phyloP scores from a whole-genome alignment of 1,284 basidiomycete genomes.

The Lignosus rhinocerotis region DNA sequence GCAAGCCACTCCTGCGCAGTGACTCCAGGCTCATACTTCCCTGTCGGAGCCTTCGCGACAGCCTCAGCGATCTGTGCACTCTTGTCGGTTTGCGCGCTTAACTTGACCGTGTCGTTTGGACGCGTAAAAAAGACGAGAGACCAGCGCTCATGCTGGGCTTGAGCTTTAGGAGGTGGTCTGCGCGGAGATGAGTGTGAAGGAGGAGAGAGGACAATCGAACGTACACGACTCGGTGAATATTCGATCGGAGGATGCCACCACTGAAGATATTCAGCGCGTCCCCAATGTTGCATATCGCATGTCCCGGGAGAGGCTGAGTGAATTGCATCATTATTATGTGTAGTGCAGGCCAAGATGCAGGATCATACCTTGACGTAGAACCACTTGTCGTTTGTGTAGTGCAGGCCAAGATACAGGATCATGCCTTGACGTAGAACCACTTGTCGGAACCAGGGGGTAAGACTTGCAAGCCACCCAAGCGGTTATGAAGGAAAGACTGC shows the following conservation, averaged over 20 bases:
- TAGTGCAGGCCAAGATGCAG: too few relatives aligned
- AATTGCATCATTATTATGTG: background rate
- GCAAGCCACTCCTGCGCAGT: conserved; percentile 31
- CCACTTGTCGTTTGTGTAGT: conserved; percentile 42
- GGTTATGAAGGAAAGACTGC: conserved; percentile 66
- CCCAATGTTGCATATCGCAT: conserved; percentile 39
- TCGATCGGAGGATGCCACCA: conserved; percentile 28
- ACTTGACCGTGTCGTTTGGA: conserved; percentile 32
- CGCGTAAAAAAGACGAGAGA: conserved; percentile 40
- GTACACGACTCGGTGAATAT: conserved; percentile 38
- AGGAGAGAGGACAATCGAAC: conserved; percentile 3
- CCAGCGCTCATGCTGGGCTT: conserved; percentile 33
- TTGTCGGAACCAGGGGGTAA: conserved; percentile 57
- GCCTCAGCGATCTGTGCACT: conserved; percentile 30
- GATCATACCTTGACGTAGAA: conserved; percentile 59
- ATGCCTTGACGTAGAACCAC: conserved; percentile 70
- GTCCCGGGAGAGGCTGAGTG: conserved; percentile 31
- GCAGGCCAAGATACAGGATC: background rate
- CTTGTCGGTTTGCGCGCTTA: conserved; percentile 25
- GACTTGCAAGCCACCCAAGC: conserved; percentile 71
- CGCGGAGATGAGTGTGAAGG: too few relatives aligned
- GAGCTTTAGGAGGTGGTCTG: conserved; percentile 32
- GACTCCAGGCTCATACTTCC: conserved; percentile 12
- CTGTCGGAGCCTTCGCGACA: conserved; percentile 16
- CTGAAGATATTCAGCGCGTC: conserved; percentile 39